Percentiles rank a stretch among this genome's conserved stretches.
Evolutionary conservation across 495 filamentous ascomycete species (phyloP).

Genomic region (Bryoglossum gracile): DNA sequence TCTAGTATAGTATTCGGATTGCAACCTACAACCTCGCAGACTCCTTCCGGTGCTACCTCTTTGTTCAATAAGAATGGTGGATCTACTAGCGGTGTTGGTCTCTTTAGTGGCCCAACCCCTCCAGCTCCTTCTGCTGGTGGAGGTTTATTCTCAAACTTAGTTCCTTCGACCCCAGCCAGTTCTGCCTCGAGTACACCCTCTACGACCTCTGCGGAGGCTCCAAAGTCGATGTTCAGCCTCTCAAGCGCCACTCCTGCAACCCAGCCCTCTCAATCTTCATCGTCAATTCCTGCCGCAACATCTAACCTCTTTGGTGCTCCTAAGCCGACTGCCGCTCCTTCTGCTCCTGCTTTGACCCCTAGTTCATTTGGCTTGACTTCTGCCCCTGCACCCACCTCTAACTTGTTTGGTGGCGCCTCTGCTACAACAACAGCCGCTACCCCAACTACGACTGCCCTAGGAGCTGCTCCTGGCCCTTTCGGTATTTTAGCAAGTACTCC

Average conservation of each 20-base stretch:
- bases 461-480: neutral
- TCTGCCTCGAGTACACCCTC: conserved; percentile 4
- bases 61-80: too few relatives aligned
- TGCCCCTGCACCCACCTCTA: conserved; percentile 18
- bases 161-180: conserved; percentile 6
- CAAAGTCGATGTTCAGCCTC: conserved; percentile 13
- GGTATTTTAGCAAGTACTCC: conserved; percentile 4
- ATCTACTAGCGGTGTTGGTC: too few relatives aligned
- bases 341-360: conserved; percentile 15
- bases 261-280: conserved; percentile 13
- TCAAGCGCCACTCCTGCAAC: conserved; percentile 4
- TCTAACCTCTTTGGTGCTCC: conserved; percentile 15
- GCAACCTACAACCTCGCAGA: too few relatives aligned
- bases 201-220: conserved; percentile 2
- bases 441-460: conserved; percentile 16
- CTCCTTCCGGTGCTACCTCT: too few relatives aligned
- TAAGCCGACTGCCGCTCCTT: conserved; percentile 9
- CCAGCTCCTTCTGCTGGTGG: too few relatives aligned
- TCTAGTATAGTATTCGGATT: too few relatives aligned
- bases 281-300: conserved; percentile 10
- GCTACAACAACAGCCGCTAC: conserved; percentile 11
- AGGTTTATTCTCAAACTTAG: neutral
- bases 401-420: conserved; percentile 4
- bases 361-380: conserved; percentile 22
- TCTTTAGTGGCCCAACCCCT: too few relatives aligned